Evolutionary conservation across 2,329 filamentous ascomycete species (phyloP).

Genomic region (Colletotrichum incanum): DNA sequence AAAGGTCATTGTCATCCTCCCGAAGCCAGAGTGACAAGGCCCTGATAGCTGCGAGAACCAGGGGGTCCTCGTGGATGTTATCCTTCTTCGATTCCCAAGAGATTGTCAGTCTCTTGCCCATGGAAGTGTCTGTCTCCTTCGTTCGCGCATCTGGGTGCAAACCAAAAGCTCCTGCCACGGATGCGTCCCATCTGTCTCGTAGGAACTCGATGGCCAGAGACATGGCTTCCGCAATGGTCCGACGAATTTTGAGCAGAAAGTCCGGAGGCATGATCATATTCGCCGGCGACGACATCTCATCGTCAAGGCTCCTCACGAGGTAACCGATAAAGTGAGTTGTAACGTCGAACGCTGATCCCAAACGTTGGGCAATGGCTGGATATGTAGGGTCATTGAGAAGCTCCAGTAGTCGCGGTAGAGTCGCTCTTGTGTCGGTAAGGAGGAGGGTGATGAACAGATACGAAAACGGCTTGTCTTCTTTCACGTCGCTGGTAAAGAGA

Average conservation of each 20-base stretch:
- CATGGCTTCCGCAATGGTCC: slow-evolving; percentile 74
- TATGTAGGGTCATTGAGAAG: slow-evolving; percentile 72
- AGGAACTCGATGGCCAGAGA: slow-evolving; percentile 76
- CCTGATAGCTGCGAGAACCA: slow-evolving; percentile 72
- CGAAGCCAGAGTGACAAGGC: slow-evolving; percentile 77
- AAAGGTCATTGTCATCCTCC: slow-evolving; percentile 75
- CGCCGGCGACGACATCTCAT: slow-evolving; percentile 53
- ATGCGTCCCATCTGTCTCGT: slow-evolving; percentile 79
- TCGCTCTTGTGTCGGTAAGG: slow-evolving; percentile 76
- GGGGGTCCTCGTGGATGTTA: slow-evolving; percentile 67
- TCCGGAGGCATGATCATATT: slow-evolving; percentile 68
- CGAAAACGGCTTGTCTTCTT: slow-evolving; percentile 68
- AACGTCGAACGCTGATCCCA: slow-evolving; percentile 75
- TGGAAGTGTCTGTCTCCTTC: slow-evolving; percentile 59
- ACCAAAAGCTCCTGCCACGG: slow-evolving; percentile 73
- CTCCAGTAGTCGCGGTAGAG: slow-evolving; percentile 72
- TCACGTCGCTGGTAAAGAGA: slow-evolving; percentile 66
- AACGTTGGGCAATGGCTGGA: slow-evolving; percentile 63
- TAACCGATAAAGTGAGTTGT: slow-evolving; percentile 73
- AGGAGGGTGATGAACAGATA: slow-evolving; percentile 77
- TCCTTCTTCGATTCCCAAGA: slow-evolving; percentile 72
- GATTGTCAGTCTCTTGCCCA: slow-evolving; percentile 64
- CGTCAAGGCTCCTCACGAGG: slow-evolving; percentile 69
- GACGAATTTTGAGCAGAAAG: slow-evolving; percentile 73
- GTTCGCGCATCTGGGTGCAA: slow-evolving; percentile 71